Evolutionary conservation across 305 asterid species (phyloP), one percentile per base, ranked within the genome.

Genomic region (Euphrasia arctica): DNA sequence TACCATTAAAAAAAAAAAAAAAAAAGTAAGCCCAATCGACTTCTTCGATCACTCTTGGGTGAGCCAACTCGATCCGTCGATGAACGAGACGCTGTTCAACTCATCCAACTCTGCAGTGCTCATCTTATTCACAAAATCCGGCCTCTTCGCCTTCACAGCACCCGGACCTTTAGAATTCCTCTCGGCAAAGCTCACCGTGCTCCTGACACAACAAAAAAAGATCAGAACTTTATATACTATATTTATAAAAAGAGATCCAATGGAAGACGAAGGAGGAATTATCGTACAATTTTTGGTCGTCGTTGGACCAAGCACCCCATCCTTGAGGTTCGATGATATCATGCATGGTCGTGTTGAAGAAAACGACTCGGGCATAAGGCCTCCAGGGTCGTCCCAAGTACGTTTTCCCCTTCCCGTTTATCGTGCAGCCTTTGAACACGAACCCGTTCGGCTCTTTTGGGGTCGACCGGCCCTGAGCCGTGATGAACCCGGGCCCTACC

Each of bases 351-450:
- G 90, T 67, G 58, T 74, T 63, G 64, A 71, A 80, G 52, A 88
- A 90, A 5, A 90, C 0, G 28, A 88, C 97, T 64, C 93, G 76
- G 0, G 96, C 90, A 67, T 79, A 81, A 0, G 48, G 47, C 66
- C 97, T 81, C 97, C 97, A 90, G 0, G 96, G 84, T 66, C 97
- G 77, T 58, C 97, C 97, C 57, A 90, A 68, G 63, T 9, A 88
- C 0, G 86, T 60, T 34, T 43, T 55, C 0, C 96, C 96, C 18
- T 50, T 47, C 0, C 97, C 97, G 29, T 11, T 7, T 2, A 90
- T 68, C 7, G 7, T 57, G 69, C 91, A 81, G 3, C 73, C 34
- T 42, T 81, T 88, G 71, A 90, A 84, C 11, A 90, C 77, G 39
- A 85, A 88, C 0, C 96, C 97, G 27, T 63, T 78, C 1, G 74